These are phyloP conservation scores for Dissophora ornata DNA, from an alignment of 192 early-diverging fungal genomes.

Conservation along the genomic window DNA sequence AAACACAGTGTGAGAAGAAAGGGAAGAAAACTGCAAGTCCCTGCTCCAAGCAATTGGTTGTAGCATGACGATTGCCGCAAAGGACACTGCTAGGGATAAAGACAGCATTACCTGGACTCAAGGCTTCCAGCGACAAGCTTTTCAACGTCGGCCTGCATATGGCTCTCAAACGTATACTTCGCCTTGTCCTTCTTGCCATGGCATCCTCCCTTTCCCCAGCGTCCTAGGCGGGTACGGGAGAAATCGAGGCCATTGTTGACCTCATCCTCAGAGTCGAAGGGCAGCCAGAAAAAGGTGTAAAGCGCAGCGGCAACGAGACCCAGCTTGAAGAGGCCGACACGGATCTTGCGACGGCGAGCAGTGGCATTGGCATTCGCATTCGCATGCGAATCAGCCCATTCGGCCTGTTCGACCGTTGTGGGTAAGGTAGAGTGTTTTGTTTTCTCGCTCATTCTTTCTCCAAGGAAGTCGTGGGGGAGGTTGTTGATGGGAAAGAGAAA, in stretches of 20 bases:
- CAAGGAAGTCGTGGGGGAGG: too few species aligned
- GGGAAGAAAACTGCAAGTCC: too few species aligned
- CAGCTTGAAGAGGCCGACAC: slow-evolving; percentile 8
- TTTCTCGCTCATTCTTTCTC: slow-evolving; percentile 37
- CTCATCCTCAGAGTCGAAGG: not conserved
- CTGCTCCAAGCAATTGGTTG: too few species aligned
- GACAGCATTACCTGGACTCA: slow-evolving; percentile 51
- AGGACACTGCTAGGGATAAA: too few species aligned
- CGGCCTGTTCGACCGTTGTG: slow-evolving; percentile 19
- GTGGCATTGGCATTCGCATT: not conserved
- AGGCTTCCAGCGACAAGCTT: slow-evolving; percentile 44
- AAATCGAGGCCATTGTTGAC: not conserved
- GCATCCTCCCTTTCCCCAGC: not conserved
- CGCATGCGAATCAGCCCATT: not conserved
- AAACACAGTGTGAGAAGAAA: too few species aligned
- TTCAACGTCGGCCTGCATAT: slow-evolving; percentile 37
- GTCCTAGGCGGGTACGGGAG: not conserved
- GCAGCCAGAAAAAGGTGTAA: slow-evolving; percentile 1
- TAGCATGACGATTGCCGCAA: too few species aligned
- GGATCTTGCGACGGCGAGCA: not conserved
- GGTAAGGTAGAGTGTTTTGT: slow-evolving; percentile 25
- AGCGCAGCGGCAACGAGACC: slow-evolving; percentile 3
- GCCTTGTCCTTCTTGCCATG: not conserved
- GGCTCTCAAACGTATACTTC: slow-evolving; percentile 38
- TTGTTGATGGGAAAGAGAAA: too few species aligned